Conservation (phyloP, 2,329 filamentous ascomycete genomes). For the Fusarium sp. region DNA sequence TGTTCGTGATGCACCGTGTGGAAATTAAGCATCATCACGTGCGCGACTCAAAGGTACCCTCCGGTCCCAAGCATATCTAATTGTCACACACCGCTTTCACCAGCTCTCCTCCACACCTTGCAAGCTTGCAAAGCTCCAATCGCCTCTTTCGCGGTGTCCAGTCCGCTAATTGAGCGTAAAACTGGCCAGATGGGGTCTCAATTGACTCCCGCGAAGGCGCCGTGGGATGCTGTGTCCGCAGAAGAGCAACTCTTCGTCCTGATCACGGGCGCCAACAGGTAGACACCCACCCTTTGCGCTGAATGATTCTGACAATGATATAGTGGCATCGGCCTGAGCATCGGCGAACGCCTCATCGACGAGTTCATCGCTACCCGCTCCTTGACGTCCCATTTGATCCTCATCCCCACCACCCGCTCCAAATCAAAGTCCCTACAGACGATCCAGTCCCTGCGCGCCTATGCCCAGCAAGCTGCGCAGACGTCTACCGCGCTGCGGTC, state of each 20-base stretch:
- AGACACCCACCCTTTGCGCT: slow-evolving; percentile 44
- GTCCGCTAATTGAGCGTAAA: slow-evolving; percentile 4
- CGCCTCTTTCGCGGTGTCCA: not conserved
- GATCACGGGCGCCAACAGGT: slow-evolving; percentile 92
- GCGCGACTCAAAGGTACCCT: not conserved
- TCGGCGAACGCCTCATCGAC: slow-evolving; percentile 88
- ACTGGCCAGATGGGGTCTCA: slow-evolving; percentile 39
- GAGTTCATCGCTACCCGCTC: slow-evolving; percentile 84
- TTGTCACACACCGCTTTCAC: slow-evolving; percentile 23
- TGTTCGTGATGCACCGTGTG: slow-evolving; percentile 27
- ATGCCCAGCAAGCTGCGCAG: slow-evolving; percentile 65
- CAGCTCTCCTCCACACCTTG: not conserved
- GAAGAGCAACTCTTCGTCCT: slow-evolving; percentile 74
- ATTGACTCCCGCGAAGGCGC: slow-evolving; percentile 42
- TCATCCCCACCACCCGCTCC: slow-evolving; percentile 89
- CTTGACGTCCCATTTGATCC: slow-evolving; percentile 77
- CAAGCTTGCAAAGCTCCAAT: not conserved
- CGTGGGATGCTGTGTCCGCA: slow-evolving; percentile 56
- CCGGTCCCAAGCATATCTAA: not conserved
- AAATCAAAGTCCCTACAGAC: slow-evolving; percentile 82
- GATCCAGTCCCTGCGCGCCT: slow-evolving; percentile 72
- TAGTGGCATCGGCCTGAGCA: slow-evolving; percentile 90
- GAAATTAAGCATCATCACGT: slow-evolving; percentile 43
- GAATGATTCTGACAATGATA: slow-evolving; percentile 56
- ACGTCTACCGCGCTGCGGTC: slow-evolving; percentile 57